Evolutionary conservation across 495 filamentous ascomycete genomes (phyloP), one percentile per base, ranked within the genome.

Genomic region (Penicillium paradoxum): DNA sequence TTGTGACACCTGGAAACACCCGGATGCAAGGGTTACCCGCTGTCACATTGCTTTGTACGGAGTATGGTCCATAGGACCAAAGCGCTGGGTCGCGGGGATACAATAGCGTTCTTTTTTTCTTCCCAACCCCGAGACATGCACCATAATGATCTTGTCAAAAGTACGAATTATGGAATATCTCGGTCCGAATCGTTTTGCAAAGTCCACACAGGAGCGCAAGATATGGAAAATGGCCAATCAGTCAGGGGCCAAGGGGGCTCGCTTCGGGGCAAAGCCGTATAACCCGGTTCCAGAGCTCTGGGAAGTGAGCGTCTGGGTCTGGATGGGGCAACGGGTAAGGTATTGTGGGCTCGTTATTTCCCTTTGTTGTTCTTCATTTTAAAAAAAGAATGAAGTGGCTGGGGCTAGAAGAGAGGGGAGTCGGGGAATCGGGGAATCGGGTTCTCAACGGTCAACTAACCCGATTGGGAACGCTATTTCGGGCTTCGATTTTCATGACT

Each of bases 361-460:
- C 3, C 7, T 27, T 27, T 27, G 7, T 27, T 7, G 3, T 27
- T 27, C 7, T 27, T 27, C 7, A 27, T 27, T 27, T 27, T 27
- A 3, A 27, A 27, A 7, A 27, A 27, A 27, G 3, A 3, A n/a
- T n/a, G n/a, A n/a, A 27, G 24, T 27, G 24, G 24, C 24, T 27
- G 24, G 3, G 24, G 24, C 24, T 7, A 7, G 24, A 27, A 27
- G 24, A n/a, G 13, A 9, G 11, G 21, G 39, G 39, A 15, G 18
- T 32, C 29, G 24, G 24, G 24, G 24, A 27, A 27, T 27, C 24
- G 24, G 3, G 24, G 7, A 7, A 27, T 27, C 3, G 24, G 53
- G 50, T 57, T n/a, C 50, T 30, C 33, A 64, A 64, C 58, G 61
- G 58, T 49, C 49, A 49, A 49, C 57, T 60, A 63, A 47, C 60